These are phyloP conservation scores for Chaetomiaceae sp. DNA, from an alignment of 2,329 filamentous ascomycete genomes.

Conservation along the genomic window DNA sequence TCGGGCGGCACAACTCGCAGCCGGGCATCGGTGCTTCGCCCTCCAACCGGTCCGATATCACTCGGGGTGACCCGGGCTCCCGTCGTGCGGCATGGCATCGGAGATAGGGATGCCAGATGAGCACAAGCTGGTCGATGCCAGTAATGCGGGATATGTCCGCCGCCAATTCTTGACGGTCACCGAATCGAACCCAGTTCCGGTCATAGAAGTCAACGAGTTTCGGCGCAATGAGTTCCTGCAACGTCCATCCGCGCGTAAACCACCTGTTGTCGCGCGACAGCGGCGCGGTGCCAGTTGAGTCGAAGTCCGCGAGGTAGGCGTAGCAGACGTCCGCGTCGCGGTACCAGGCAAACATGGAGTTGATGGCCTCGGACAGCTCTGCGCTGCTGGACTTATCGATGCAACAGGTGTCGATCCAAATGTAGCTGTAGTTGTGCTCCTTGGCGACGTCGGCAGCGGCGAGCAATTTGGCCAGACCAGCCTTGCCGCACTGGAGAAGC, in stretches of 20 bases:
- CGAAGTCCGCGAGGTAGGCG: constrained; percentile 8
- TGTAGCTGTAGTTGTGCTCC: constrained; percentile 15
- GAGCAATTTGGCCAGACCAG: constrained; percentile 14
- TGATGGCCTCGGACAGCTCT: constrained; percentile 16
- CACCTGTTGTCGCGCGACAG: constrained; percentile 4
- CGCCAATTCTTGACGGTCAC: too few species aligned
- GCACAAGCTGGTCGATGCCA: too few species aligned
- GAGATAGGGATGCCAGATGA: too few species aligned
- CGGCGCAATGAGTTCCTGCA: constrained; percentile 16
- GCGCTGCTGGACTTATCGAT: constrained; percentile 17
- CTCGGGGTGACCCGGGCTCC: too few species aligned
- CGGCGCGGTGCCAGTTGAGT: not conserved
- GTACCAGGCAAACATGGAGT: constrained; percentile 16
- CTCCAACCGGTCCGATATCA: too few species aligned
- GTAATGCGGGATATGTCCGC: too few species aligned
- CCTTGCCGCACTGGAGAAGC: constrained; percentile 9
- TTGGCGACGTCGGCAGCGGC: constrained; percentile 8
- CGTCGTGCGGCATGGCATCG: too few species aligned
- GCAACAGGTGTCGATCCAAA: constrained; percentile 22
- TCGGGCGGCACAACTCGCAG: too few species aligned
- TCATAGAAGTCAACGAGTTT: constrained; percentile 4
- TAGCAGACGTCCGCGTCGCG: constrained; percentile 8
- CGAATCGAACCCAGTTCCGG: constrained; percentile 14
- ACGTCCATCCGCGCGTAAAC: constrained; percentile 14
- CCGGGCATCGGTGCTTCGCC: too few species aligned